A percentile compares a stretch with the other conserved stretches of the same genome.
Evolutionary conservation across 129 eudicot species (phyloP).

Genomic region (Apium graveolens): DNA sequence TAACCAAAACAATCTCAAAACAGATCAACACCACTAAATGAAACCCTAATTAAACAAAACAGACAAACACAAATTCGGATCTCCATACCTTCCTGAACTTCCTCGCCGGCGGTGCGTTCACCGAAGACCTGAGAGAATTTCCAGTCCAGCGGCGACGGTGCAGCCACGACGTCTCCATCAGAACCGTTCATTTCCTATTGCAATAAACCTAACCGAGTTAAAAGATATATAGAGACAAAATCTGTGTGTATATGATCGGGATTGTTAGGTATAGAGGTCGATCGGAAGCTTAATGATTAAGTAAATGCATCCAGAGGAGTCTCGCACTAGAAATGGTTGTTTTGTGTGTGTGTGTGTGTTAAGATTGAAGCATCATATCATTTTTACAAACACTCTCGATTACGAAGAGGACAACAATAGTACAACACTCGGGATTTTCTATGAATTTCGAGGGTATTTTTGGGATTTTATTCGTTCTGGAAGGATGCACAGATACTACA

Average conservation of each 20-base stretch:
- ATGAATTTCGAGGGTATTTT: not conserved
- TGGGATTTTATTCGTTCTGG: not conserved
- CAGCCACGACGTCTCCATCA: constrained; percentile 35
- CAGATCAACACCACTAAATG: constrained; percentile 22
- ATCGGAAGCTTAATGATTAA: not conserved
- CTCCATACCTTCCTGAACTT: constrained; percentile 35
- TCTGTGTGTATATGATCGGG: not conserved
- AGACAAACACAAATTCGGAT: constrained; percentile 16
- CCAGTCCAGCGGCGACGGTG: constrained; percentile 47
- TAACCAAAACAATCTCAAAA: constrained; percentile 13
- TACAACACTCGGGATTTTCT: constrained; percentile 1
- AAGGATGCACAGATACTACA: not conserved
- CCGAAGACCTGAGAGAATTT: constrained; percentile 53
- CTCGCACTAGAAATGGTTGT: not conserved
- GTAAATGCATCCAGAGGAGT: not conserved
- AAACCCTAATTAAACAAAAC: constrained; percentile 20
- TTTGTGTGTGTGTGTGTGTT: not conserved
- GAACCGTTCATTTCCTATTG: constrained; percentile 23
- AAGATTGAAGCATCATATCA: not conserved
- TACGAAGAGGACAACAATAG: not conserved
- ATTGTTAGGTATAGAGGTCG: not conserved
- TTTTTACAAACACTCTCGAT: not conserved
- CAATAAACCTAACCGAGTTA: not conserved
- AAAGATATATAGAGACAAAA: not conserved
- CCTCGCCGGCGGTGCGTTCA: constrained; percentile 45